These are phyloP conservation scores for Coemansia linderi DNA, from an alignment of 371 early-diverging fungal species.

Conservation along the genomic window DNA sequence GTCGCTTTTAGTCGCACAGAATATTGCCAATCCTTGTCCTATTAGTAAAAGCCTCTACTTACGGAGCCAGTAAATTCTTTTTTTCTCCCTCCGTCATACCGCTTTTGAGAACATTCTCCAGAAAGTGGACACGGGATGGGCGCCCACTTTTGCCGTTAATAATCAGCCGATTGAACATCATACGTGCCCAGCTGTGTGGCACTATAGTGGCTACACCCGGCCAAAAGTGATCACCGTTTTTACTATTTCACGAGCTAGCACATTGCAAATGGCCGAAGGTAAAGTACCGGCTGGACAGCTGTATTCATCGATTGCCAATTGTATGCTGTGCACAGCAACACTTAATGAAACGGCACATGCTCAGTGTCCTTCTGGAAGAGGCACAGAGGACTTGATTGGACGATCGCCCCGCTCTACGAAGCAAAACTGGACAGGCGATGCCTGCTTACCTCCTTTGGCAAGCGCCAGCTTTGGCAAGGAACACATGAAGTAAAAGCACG, in stretches of 20 bases:
- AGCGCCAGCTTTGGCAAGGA: background rate
- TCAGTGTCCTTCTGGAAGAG: background rate
- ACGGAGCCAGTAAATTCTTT: background rate
- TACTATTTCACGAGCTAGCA: background rate
- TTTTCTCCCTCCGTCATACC: conserved; percentile 1
- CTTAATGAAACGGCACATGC: background rate
- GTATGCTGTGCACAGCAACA: background rate
- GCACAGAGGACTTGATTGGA: background rate
- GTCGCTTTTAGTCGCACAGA: background rate
- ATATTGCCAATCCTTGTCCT: background rate
- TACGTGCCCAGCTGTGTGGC: background rate
- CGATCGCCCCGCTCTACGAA: background rate
- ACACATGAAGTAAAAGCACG: background rate
- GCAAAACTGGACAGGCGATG: background rate
- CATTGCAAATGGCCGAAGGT: background rate
- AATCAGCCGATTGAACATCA: background rate
- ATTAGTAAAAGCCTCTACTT: background rate
- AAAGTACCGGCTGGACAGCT: background rate
- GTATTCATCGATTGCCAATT: background rate
- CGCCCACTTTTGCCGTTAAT: background rate
- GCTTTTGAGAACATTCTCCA: background rate
- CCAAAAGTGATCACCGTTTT: background rate
- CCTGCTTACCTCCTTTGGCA: background rate
- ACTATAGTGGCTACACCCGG: background rate
- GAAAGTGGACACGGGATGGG: background rate